phyloP scores from a whole-genome alignment of 2,329 filamentous ascomycete species.

The Arthrobotrys conoides region DNA sequence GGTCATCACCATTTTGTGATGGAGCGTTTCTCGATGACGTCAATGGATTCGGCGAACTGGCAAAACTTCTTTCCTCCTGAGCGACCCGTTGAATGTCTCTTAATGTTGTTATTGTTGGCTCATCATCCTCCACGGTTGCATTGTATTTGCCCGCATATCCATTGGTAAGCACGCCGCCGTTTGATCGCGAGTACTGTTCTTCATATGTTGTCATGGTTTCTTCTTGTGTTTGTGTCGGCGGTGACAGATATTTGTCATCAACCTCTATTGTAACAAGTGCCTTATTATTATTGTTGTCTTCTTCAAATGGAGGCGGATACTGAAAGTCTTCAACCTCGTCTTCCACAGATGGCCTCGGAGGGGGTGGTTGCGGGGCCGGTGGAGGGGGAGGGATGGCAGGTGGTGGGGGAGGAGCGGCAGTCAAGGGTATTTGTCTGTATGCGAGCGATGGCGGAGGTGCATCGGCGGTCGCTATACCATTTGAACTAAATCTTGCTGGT shows the following conservation, averaged over 20 bases:
- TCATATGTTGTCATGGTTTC: conserved; percentile 55
- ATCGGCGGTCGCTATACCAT: conserved; percentile 65
- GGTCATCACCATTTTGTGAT: conserved; percentile 61
- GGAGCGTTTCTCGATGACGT: conserved; percentile 40
- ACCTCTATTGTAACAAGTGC: conserved; percentile 51
- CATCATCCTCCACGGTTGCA: conserved; percentile 61
- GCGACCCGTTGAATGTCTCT: conserved; percentile 48
- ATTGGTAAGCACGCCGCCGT: conserved; percentile 62
- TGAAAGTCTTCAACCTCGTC: conserved; percentile 57
- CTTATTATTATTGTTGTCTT: conserved; percentile 24
- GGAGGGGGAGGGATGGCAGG: conserved; percentile 61
- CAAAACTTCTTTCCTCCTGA: conserved; percentile 39
- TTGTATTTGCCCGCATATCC: conserved; percentile 50
- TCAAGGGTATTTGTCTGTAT: conserved; percentile 62
- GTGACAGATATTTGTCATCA: conserved; percentile 46
- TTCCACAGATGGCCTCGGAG: conserved; percentile 52
- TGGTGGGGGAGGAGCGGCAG: conserved; percentile 60
- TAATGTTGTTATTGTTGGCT: conserved; percentile 45
- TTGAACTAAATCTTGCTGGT: conserved; percentile 64
- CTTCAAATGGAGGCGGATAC: conserved; percentile 54
- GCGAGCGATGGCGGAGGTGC: conserved; percentile 64
- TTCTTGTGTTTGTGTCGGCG: conserved; percentile 28
- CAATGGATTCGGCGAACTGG: conserved; percentile 41
- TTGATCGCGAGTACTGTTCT: conserved; percentile 52
- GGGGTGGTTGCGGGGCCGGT: conserved; percentile 53